phyloP scores from a whole-genome alignment of 768 basidiomycete species.

The Glaciozyma martinii region DNA sequence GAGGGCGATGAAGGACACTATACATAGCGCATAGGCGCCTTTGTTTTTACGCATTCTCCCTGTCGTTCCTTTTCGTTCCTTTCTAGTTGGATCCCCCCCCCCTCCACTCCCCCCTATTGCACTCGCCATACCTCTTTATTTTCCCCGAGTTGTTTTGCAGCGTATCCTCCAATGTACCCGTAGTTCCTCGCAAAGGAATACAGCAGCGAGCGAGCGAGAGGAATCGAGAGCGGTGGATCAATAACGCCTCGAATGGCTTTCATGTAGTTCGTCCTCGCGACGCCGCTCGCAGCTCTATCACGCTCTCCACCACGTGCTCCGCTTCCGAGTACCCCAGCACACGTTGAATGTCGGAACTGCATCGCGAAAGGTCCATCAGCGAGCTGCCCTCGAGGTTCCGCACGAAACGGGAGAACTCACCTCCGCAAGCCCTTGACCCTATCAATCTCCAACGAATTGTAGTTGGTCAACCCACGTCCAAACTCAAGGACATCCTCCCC shows the following conservation, averaged over 20 bases:
- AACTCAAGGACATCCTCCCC: slow-evolving; percentile 75
- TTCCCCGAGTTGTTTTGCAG: too few species aligned
- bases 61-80: background rate
- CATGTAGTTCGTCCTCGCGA: background rate
- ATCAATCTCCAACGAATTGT: slow-evolving; percentile 84
- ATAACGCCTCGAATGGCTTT: background rate
- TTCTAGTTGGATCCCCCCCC: background rate
- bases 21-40: background rate
- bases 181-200: too few species aligned
- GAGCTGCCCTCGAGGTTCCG: background rate
- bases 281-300: slow-evolving; percentile 2
- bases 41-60: background rate
- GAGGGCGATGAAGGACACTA: background rate
- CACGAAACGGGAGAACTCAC: slow-evolving; percentile 44
- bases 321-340: slow-evolving; percentile 88
- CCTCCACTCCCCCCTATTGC: background rate
- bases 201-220: too few species aligned
- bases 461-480: slow-evolving; percentile 88
- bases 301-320: slow-evolving; percentile 80
- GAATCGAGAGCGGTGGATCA: too few species aligned
- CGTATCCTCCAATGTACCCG: too few species aligned
- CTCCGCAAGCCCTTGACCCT: slow-evolving; percentile 84
- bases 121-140: too few species aligned
- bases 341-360: slow-evolving; percentile 67
- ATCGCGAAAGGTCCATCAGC: background rate